Percentiles rank a stretch among this genome's conserved stretches.
phyloP scores from a whole-genome alignment of 208 protist genomes.

The Ichthyophonus hoferi region DNA sequence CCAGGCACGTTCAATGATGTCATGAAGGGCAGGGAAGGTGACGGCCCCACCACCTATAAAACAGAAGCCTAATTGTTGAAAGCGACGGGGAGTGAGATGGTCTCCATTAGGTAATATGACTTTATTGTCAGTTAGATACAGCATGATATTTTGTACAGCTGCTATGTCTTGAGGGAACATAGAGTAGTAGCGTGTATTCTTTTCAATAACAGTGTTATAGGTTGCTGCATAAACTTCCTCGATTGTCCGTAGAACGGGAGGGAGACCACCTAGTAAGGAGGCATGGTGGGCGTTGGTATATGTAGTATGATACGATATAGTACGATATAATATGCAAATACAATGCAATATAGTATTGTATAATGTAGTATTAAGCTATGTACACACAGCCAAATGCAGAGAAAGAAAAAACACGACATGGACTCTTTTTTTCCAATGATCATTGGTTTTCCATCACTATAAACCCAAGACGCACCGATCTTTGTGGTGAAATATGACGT shows the following conservation, averaged over 20 bases:
- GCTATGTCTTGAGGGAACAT: conserved; percentile 1
- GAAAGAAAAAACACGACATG: no score
- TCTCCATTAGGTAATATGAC: not conserved
- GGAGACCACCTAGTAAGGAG: not conserved
- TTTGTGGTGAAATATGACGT: no score
- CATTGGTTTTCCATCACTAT: no score
- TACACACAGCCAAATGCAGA: no score
- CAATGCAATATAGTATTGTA: no score
- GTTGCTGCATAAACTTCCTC: conserved; percentile 4
- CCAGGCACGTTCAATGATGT: not conserved
- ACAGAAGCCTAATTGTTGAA: not conserved
- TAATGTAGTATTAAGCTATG: no score
- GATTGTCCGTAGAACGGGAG: not conserved
- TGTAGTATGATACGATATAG: no score
- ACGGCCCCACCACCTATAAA: not conserved
- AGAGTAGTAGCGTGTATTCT: conserved; percentile 6
- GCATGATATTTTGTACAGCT: not conserved
- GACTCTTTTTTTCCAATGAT: no score
- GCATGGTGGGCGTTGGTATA: no score
- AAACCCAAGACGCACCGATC: no score
- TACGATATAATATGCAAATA: no score
- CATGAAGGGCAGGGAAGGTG: not conserved
- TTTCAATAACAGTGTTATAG: not conserved
- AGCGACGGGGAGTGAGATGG: not conserved
- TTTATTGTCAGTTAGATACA: not conserved